Base-by-base conservation (phyloP, 2,329 filamentous ascomycete species). In the Pseudogymnoascus sp. region DNA sequence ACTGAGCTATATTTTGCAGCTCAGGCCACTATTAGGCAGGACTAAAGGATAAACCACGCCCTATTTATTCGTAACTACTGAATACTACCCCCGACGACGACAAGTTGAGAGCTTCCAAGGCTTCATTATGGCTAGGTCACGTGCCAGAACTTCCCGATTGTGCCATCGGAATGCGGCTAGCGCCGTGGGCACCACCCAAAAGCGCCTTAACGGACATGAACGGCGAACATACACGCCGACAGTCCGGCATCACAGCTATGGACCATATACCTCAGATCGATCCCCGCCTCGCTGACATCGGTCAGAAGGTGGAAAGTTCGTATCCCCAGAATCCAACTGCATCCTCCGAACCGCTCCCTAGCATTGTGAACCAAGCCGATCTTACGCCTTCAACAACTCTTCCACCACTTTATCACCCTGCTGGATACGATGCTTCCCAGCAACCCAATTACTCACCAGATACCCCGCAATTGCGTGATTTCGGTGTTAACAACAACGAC, bases 401-500 rank as follows among this genome's bases (percentile, higher is more conserved):
- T 16, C 50, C 50, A 56, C 50, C 50, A 56, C 50, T 56, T 56
- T 56, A 56, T 56, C 50, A 56, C 50, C 28, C 50, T 56, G 16
- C 50, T 56, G 28, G 28, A 56, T 56, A 56, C 28, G 50, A 56
- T 18, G 23, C 50, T 21, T 56, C 50, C 10, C 50, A 33, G 5
- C 50, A 56, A 56, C 28, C 28, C 50, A 33, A 56, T 56, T 56
- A 56, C 50, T 56, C 50, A 35, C 50, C 28, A 21, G 50, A 56
- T 56, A 56, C 50, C 50, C 50, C 50, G 50, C 50, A 56, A 56
- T 56, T 56, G 50, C 50, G 50, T 56, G 50, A 56, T 56, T 56
- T 33, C 12, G 28, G 28, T 56, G 12, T 56, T 18, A 56, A 56
- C 50, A 56, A 33, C 47, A 56, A 56, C 50, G 50, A 56, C 28